Evolutionary conservation across 257 asterid genomes (phyloP), one percentile per base, ranked within the genome.

Genomic region (Ophiorrhiza pumila): DNA sequence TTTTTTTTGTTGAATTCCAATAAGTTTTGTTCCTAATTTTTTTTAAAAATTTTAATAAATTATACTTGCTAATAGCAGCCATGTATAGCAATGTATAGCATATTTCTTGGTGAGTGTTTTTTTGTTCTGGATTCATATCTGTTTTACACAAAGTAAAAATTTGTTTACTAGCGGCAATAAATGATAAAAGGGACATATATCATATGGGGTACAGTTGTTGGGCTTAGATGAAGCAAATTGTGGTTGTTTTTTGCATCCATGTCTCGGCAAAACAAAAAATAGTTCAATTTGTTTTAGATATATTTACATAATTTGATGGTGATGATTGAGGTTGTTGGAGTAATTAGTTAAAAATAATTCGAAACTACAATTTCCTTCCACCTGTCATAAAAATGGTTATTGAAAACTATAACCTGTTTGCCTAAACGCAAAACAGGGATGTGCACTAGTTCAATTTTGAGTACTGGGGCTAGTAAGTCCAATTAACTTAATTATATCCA

Each of bases 341-440:
- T 31, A 59, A 15, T 31, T 59, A 13, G 0, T 29, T 29, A 58
- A 13, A 58, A 10, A 27, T 58, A 12, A 56, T 39, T 53, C 7
- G 20, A 71, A 15, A 39, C 23, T 25, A 37, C 13, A 4, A 23
- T 56, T 31, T 70, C n/a, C 43, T 71, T 71, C 74, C 74, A 71
- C 43, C 9, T 71, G 74, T 57, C 74, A 25, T 56, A 14, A n/a
- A 25, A 8, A 8, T 23, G 5, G 65, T 55, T 55, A 41, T 70
- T 55, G 55, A 39, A 20, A 41, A 49, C 43, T n/a, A n/a, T 57
- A 71, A 39, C n/a, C 27, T 71, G 57, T n/a, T 27, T 71, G 61
- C 45, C 56, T 39, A 25, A 57, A 47, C 10, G 20, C 43, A 27
- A 29, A 57, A 56, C 31, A 41, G 55, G n/a, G n/a, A n/a, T n/a